Evolutionary conservation across 176 grass and related monocot genomes (phyloP).

Genomic region (Cenchrus purpureus): DNA sequence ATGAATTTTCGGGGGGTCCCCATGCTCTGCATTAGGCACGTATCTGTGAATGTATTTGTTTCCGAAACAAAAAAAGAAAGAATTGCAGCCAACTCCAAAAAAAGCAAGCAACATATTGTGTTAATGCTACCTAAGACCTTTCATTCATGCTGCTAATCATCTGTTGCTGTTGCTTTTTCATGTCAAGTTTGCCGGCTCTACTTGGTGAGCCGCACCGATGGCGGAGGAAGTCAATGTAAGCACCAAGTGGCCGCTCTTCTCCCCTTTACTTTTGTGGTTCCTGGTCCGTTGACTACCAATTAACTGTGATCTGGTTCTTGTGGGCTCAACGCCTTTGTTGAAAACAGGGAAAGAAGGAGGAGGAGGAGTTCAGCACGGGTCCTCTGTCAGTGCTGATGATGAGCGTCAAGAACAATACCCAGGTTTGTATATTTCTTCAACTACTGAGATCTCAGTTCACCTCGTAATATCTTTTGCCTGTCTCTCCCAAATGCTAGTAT

Average conservation of each 20-base stretch:
- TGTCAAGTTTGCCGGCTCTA: constrained; percentile 19
- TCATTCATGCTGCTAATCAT: background rate
- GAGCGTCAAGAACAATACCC: constrained; percentile 72
- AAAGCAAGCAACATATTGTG: background rate
- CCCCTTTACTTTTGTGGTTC: background rate
- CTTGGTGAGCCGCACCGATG: constrained; percentile 38
- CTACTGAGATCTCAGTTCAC: background rate
- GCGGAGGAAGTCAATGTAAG: constrained; percentile 62
- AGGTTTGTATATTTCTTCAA: constrained; percentile 29
- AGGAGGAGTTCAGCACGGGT: constrained; percentile 74
- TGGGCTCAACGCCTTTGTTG: background rate
- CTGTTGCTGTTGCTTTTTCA: background rate
- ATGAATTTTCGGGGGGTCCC: background rate
- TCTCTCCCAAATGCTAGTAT: background rate
- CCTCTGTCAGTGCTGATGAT: constrained; percentile 70
- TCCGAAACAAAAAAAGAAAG: background rate
- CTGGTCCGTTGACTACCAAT: background rate
- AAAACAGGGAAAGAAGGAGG: constrained; percentile 63
- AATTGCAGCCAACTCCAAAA: background rate
- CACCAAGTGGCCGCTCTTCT: background rate
- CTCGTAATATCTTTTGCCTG: background rate
- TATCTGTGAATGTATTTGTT: no score
- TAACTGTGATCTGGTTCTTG: background rate
- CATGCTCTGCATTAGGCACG: background rate
- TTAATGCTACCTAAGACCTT: background rate